Evolutionary conservation across 1,284 basidiomycete genomes (phyloP).

Genomic region (Flammula alnicola): DNA sequence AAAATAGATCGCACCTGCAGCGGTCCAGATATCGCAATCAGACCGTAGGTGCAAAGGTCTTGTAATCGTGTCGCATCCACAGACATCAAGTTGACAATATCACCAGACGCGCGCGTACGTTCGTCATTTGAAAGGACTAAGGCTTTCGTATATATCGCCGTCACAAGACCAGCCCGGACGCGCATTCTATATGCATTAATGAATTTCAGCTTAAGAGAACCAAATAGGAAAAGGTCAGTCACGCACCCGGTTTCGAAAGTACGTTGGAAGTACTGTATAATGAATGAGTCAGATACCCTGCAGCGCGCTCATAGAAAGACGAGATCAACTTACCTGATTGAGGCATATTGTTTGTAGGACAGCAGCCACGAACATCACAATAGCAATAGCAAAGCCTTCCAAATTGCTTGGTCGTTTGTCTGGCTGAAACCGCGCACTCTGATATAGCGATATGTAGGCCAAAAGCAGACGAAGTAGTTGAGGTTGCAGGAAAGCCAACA

Average conservation of each 20-base stretch:
- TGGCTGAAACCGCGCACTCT: conserved; percentile 46
- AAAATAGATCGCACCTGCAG: conserved; percentile 69
- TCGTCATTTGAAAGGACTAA: conserved; percentile 87
- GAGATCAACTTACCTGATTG: conserved; percentile 82
- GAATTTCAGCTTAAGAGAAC: neutral
- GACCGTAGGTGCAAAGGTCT: conserved; percentile 83
- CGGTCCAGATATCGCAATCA: conserved; percentile 73
- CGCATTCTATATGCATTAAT: conserved; percentile 65
- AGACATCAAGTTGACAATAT: conserved; percentile 94
- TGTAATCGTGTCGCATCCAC: conserved; percentile 87
- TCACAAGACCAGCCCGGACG: conserved; percentile 86
- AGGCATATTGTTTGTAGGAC: conserved; percentile 82
- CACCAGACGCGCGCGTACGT: conserved; percentile 80
- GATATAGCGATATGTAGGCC: conserved; percentile 81
- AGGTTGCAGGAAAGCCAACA: conserved; percentile 85
- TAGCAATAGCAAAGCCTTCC: conserved; percentile 78
- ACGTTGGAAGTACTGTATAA: conserved; percentile 75
- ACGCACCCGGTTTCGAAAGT: conserved; percentile 76
- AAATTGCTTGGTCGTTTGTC: conserved; percentile 34
- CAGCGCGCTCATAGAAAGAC: neutral
- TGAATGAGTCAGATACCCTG: neutral
- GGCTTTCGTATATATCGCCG: conserved; percentile 86
- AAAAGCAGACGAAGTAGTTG: conserved; percentile 86
- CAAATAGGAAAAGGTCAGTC: neutral
- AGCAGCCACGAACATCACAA: conserved; percentile 81